These are phyloP conservation scores for Sisymbrium altissimum DNA, from an alignment of 345 rosid species.

Conservation along the genomic window DNA sequence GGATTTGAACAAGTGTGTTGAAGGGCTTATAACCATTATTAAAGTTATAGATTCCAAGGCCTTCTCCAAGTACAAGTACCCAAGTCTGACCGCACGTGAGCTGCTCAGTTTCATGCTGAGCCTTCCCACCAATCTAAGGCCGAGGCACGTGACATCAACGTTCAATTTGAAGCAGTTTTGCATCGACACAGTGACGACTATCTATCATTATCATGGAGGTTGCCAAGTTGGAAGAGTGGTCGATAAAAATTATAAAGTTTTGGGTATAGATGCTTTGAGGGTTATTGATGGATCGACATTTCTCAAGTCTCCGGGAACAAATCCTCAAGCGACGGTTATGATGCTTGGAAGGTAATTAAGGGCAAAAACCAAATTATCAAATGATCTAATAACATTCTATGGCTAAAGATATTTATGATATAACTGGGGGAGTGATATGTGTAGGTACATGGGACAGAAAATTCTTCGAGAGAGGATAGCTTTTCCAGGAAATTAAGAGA, in stretches of 20 bases:
- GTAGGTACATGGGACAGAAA: constrained; percentile 45
- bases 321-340: constrained; percentile 74
- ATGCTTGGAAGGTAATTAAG: constrained; percentile 67
- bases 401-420: background rate
- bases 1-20: constrained; percentile 51
- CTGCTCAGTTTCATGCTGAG: constrained; percentile 34
- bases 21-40: constrained; percentile 50
- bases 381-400: background rate
- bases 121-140: constrained; percentile 56
- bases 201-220: constrained; percentile 75
- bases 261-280: constrained; percentile 48
- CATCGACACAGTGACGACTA: constrained; percentile 52
- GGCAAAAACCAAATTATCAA: background rate
- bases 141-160: constrained; percentile 33
- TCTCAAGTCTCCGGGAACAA: constrained; percentile 53
- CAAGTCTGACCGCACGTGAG: constrained; percentile 26
- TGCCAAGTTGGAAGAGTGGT: constrained; percentile 59
- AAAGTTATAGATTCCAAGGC: constrained; percentile 46
- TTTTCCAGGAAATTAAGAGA: background rate
- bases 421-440: background rate
- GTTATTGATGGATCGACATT: constrained; percentile 65
- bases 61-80: constrained; percentile 45
- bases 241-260: constrained; percentile 48
- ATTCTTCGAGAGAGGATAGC: constrained; percentile 34
- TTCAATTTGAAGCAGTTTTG: constrained; percentile 56